phyloP scores from a whole-genome alignment of 805 yeast genomes.

The Zygotorulaspora sp. region DNA sequence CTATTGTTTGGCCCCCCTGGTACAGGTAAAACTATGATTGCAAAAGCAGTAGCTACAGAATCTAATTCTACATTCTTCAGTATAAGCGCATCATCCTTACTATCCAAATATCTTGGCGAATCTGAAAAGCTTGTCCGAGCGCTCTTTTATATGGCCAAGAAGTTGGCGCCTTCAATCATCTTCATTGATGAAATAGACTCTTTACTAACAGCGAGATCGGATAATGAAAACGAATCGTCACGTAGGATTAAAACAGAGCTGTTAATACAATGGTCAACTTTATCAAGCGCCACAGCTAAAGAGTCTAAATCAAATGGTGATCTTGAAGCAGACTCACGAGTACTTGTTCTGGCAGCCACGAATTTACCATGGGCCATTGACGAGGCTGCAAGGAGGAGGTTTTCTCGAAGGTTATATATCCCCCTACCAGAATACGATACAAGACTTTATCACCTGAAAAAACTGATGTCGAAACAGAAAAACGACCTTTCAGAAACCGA shows the following conservation, averaged over 20 bases:
- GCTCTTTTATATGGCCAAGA: constrained; percentile 76
- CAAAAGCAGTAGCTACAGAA: constrained; percentile 96
- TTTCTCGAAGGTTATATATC: constrained; percentile 87
- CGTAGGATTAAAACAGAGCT: constrained; percentile 91
- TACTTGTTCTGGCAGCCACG: constrained; percentile 89
- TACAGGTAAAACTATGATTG: constrained; percentile 97
- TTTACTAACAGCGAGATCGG: constrained; percentile 71
- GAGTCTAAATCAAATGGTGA: constrained; percentile 36
- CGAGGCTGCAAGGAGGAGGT: constrained; percentile 94
- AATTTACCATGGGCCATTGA: constrained; percentile 96
- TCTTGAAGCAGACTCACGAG: constrained; percentile 52
- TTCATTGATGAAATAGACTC: constrained; percentile 97
- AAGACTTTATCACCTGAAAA: constrained; percentile 64
- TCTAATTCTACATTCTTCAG: constrained; percentile 91
- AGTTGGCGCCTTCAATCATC: constrained; percentile 86
- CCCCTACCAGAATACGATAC: constrained; percentile 91
- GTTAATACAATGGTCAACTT: constrained; percentile 90
- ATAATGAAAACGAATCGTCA: constrained; percentile 80
- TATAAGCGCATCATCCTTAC: constrained; percentile 83
- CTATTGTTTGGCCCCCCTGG: constrained; percentile 97
- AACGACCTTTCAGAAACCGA: constrained; percentile 65
- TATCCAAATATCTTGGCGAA: constrained; percentile 79
- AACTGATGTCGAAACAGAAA: constrained; percentile 62
- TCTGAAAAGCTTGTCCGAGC: constrained; percentile 91
- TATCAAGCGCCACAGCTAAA: constrained; percentile 78